Evolutionary conservation across 2,329 filamentous ascomycete species (phyloP), one percentile per base, ranked within the genome.

Genomic region (Fusarium illudens): DNA sequence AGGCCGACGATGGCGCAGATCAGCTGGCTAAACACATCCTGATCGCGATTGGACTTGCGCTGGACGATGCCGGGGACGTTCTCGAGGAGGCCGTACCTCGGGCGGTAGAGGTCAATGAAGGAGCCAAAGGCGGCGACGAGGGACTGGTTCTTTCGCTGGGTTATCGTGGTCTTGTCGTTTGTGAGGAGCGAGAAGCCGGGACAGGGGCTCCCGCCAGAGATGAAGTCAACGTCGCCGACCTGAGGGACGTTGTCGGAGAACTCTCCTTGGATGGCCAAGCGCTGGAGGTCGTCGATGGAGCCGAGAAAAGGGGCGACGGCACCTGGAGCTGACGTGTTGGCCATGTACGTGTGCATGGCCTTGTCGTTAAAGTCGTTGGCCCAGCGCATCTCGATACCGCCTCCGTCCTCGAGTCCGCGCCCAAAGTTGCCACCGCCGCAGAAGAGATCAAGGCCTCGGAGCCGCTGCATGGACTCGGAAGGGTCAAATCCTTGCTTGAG

Each of bases 341-440:
- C 92, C 77, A 88, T 86, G 66, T 93, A 92, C 0, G 90, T 92
- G 53, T 93, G 89, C 0, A 94, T 84, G 0, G 92, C 91, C 6
- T 82, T 78, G 1, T 79, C 69, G 58, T 85, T 86, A 60, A 87
- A 87, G 71, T 96, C 93, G 25, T 94, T 89, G 0, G 87, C 88
- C 81, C 87, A 91, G 4, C 83, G 80, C 75, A 91, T 91, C 25
- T 88, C 75, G 0, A 94, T 83, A 0, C 83, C 88, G 1, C 89
- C 88, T 1, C 87, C 87, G 55, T 94, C 91, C 75, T 94, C 92
- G 0, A 96, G 80, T 0, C 92, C 92, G 29, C 91, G 84, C 6
- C 92, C 92, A 53, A 96, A 88, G 54, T 90, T 93, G 0, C 93
- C 92, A 17, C 90, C 90, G 1, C 93, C 93, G 68, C 90, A 93